Base-by-base conservation (phyloP, 495 filamentous ascomycete genomes). In the Astrothelium macrocarpum region DNA sequence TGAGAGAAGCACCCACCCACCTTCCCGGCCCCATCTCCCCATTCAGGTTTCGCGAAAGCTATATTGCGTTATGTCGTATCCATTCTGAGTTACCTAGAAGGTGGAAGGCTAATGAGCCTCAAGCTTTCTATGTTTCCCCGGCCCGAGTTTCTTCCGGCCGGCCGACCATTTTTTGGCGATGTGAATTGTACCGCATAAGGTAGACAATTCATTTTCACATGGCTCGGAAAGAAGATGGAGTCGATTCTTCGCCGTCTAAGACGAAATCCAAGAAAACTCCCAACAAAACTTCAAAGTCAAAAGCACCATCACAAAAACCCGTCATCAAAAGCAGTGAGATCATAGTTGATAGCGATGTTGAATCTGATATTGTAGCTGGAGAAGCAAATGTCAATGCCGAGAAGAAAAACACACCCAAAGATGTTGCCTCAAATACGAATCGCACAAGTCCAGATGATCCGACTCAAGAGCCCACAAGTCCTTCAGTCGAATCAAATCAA, bases 291-390 rank as follows among this genome's bases (percentile, higher is more conserved):
- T 5, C 4, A 11, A 36, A 36, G 23, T 36, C 59, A 12, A 12
- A 14, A 25, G 59, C 34, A 60, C 5, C 31, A 36, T 2, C 31
- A 34, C 14, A 39, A 2, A 60, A 34, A 25, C 28, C n/a, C 12
- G 31, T 9, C 16, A n/a, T 31, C 4, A 63, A 39, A 63, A 59
- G 36, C 42, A 43, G 53, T 23, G 34, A 36, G 39, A 28, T 59
- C 28, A 49, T 45, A 28, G 14, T 25, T 14, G 36, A 45, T 12
- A 32, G 34, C 42, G 36, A 62, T 25, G 58, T 20, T 2, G 62
- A 67, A 46, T 64, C 65, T 25, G 65, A 65, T 10, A 36, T 53
- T 46, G 65, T 61, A 1, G 59, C 61, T 56, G 59, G 36, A 28
- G 10, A 46, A 18, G 29, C 43, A 20, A 7, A 64, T n/a, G 32